Evolutionary conservation across 352 stramenopile genomes (phyloP), one percentile per base, ranked within the genome.

Genomic region (Phytophthora aleatoria): DNA sequence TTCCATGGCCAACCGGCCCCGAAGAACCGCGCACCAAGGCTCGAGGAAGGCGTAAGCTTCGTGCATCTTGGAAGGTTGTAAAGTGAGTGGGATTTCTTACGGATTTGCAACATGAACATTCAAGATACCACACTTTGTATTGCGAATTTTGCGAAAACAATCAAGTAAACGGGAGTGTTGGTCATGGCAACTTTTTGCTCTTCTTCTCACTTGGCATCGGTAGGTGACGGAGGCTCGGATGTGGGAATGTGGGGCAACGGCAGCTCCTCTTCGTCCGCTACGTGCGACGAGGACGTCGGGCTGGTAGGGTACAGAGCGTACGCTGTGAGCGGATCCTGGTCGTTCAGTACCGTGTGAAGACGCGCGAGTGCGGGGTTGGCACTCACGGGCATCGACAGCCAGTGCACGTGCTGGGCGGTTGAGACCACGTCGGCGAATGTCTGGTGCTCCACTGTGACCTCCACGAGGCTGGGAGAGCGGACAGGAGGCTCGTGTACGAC

Each of bases 301-400:
- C 39, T 57, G 9, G 42, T 67, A 10, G 69, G 73, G 58, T 77
- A 81, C 3, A 81, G 43, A 5, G 73, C 73, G 27, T 73, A 76
- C n/a, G 73, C 61, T 11, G 73, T 77, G 43, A 81, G 15, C 12
- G 65, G 69, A 35, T 77, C 55, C 15, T 74, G 73, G 38, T 75
- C 61, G 13, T 51, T 67, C 55, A 80, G 49, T 27, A 80, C 49
- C n/a, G 69, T 64, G 50, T 80, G 73, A 10, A 80, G 57, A 26
- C 69, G 73, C 26, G 71, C 61, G n/a, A 80, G 62, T 16, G 73
- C 53, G 35, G 73, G 65, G 57, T 68, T 80, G 20, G 62, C 54
- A 52, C 56, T 66, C 26, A 53, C 51, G 1, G 69, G 73, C 59
- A 80, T 57, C 16, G 64, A 74, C 61, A 71, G 47, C 73, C 73